phyloP scores from a whole-genome alignment of 2,329 filamentous ascomycete species.

The Cercospora janseana region DNA sequence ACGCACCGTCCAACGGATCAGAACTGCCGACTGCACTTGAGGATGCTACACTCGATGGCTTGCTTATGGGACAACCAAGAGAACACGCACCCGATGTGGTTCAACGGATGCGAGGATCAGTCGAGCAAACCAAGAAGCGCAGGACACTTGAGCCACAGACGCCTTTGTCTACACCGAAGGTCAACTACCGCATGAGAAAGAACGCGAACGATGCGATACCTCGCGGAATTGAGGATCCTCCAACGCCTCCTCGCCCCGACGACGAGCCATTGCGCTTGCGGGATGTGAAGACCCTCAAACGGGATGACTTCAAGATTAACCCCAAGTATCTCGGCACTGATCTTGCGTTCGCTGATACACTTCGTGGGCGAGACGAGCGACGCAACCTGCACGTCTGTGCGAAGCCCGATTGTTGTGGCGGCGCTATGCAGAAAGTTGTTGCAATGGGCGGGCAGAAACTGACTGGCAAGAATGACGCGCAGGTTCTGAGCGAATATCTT shows the following conservation, averaged over 20 bases:
- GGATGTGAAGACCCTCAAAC: conserved; percentile 56
- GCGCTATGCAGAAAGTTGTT: conserved; percentile 67
- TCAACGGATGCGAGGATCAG: background rate
- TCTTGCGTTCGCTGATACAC: conserved; percentile 71
- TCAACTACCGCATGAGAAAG: conserved; percentile 13
- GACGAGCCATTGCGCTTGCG: conserved; percentile 56
- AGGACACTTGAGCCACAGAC: conserved; percentile 12
- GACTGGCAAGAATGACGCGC: conserved; percentile 29
- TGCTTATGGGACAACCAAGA: conserved; percentile 25
- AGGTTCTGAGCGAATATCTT: conserved; percentile 32
- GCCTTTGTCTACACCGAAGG: conserved; percentile 8
- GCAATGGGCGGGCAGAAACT: conserved; percentile 31
- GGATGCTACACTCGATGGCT: conserved; percentile 25
- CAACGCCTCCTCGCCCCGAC: conserved; percentile 32
- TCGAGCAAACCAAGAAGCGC: background rate
- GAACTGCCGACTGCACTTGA: background rate
- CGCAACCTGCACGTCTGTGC: conserved; percentile 72
- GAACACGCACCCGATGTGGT: conserved; percentile 18
- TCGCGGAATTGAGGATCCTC: conserved; percentile 23
- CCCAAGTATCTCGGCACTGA: conserved; percentile 68
- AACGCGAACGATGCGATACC: conserved; percentile 2
- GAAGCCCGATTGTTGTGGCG: conserved; percentile 72
- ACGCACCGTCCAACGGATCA: conserved; percentile 9
- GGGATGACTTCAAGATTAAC: conserved; percentile 81
- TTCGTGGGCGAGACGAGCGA: conserved; percentile 68